Evolutionary conservation across 768 basidiomycete species (phyloP).

Genomic region (Phaeotremella fagi): DNA sequence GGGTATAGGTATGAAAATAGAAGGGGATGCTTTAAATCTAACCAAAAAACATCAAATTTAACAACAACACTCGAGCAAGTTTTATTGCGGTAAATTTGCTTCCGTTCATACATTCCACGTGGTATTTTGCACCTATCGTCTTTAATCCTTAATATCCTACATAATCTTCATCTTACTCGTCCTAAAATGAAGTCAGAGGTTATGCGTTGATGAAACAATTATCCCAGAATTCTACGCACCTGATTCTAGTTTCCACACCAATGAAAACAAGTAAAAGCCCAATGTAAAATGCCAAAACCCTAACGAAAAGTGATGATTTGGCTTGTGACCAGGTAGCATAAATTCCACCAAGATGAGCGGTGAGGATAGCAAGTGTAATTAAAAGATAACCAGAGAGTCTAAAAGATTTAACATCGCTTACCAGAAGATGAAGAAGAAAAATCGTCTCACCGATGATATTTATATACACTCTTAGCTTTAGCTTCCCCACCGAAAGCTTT

Average conservation of each 20-base stretch:
- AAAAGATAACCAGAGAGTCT: slow-evolving; percentile 72
- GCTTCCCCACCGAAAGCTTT: slow-evolving; percentile 64
- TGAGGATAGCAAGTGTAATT: slow-evolving; percentile 59
- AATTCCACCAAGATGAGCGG: slow-evolving; percentile 65
- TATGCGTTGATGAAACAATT: neutral
- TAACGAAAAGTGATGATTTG: slow-evolving; percentile 16
- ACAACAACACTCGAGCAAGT: too few species aligned
- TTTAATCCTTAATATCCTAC: neutral
- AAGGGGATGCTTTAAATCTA: too few species aligned
- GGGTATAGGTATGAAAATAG: neutral
- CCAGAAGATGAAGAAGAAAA: neutral
- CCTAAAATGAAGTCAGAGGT: slow-evolving; percentile 7
- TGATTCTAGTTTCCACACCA: slow-evolving; percentile 24
- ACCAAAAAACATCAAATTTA: too few species aligned
- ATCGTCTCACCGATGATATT: slow-evolving; percentile 61
- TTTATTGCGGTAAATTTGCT: too few species aligned
- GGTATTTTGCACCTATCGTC: neutral
- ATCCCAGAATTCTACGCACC: slow-evolving; percentile 29
- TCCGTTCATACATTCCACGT: neutral
- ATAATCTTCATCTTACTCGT: slow-evolving; percentile 35
- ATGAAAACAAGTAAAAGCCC: slow-evolving; percentile 35
- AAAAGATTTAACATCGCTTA: slow-evolving; percentile 1
- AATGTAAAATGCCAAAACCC: slow-evolving; percentile 38
- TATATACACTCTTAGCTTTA: slow-evolving; percentile 72
- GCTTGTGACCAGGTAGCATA: slow-evolving; percentile 59